Conservation (phyloP, 1,139 yeast genomes). For the Blastobotrys serpentis region DNA sequence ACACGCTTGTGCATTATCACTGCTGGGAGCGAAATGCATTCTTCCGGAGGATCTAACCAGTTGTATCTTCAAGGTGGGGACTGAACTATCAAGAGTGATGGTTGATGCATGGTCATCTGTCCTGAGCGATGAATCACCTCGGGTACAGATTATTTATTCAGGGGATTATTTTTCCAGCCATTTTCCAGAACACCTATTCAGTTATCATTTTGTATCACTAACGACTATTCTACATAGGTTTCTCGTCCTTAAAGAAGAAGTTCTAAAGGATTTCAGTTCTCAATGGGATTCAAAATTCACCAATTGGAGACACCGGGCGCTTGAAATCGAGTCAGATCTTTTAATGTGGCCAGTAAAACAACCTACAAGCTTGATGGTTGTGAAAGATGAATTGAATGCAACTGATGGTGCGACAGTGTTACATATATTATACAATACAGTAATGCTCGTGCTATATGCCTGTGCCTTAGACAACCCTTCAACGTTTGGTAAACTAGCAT, state of each 20-base stretch:
- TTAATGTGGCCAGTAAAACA: slow-evolving; percentile 27
- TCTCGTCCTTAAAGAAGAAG: slow-evolving; percentile 4
- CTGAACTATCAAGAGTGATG: slow-evolving; percentile 19
- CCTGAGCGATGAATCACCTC: slow-evolving; percentile 7
- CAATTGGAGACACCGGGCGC: slow-evolving; percentile 9
- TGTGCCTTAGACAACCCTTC: slow-evolving; percentile 21
- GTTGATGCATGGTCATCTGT: slow-evolving; percentile 23
- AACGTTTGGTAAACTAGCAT: slow-evolving; percentile 23
- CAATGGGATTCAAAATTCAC: neutral
- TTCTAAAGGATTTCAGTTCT: slow-evolving; percentile 7
- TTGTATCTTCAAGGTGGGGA: neutral
- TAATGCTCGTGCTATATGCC: slow-evolving; percentile 22
- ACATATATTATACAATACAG: slow-evolving; percentile 27
- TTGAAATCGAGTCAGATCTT: slow-evolving; percentile 26
- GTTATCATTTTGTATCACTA: slow-evolving; percentile 1
- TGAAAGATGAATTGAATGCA: slow-evolving; percentile 24
- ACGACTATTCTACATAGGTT: neutral
- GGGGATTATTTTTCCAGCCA: neutral
- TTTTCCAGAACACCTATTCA: neutral
- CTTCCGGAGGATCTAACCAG: neutral
- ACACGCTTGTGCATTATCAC: slow-evolving; percentile 3
- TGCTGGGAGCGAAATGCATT: slow-evolving; percentile 1
- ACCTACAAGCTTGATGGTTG: slow-evolving; percentile 26
- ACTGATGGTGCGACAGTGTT: slow-evolving; percentile 27
- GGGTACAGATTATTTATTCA: neutral